Evolutionary conservation across 495 filamentous ascomycete species (phyloP).

Genomic region (Aspergillus egyptiacus): DNA sequence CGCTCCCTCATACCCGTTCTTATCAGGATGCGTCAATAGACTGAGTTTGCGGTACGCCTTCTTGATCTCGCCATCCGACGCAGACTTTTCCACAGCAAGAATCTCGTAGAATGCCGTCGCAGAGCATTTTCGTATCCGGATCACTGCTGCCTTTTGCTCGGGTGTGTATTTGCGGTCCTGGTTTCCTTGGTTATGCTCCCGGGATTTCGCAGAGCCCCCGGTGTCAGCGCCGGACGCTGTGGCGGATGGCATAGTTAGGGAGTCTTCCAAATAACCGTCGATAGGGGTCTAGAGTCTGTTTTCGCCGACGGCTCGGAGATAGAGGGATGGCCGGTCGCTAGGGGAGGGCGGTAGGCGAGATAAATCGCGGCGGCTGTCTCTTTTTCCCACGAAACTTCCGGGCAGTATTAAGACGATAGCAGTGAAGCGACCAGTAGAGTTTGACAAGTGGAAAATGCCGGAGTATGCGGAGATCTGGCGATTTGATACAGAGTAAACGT

Average conservation of each 20-base stretch:
- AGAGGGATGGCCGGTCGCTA: neutral
- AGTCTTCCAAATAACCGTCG: neutral
- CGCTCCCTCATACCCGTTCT: conserved; percentile 94
- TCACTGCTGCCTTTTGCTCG: conserved; percentile 84
- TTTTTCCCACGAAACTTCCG: neutral
- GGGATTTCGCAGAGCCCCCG: conserved; percentile 58
- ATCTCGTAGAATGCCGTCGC: conserved; percentile 95
- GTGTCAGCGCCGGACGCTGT: conserved; percentile 67
- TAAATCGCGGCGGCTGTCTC: neutral
- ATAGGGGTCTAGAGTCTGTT: neutral
- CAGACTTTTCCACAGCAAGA: conserved; percentile 64
- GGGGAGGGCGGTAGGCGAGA: neutral
- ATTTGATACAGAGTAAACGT: conserved; percentile 31
- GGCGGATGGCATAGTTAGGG: conserved; percentile 64
- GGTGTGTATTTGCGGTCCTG: conserved; percentile 81
- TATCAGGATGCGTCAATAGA: conserved; percentile 93
- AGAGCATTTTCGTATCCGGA: conserved; percentile 76
- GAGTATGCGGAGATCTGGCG: conserved; percentile 8
- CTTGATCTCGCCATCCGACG: conserved; percentile 80
- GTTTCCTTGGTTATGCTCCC: conserved; percentile 90
- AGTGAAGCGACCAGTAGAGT: conserved; percentile 1
- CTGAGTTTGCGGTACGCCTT: conserved; percentile 94
- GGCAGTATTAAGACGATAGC: neutral
- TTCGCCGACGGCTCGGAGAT: neutral
- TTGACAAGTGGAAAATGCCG: conserved; percentile 4